Base-by-base conservation (phyloP, 1,284 basidiomycete genomes). In the Ceraceosorus guamensis region DNA sequence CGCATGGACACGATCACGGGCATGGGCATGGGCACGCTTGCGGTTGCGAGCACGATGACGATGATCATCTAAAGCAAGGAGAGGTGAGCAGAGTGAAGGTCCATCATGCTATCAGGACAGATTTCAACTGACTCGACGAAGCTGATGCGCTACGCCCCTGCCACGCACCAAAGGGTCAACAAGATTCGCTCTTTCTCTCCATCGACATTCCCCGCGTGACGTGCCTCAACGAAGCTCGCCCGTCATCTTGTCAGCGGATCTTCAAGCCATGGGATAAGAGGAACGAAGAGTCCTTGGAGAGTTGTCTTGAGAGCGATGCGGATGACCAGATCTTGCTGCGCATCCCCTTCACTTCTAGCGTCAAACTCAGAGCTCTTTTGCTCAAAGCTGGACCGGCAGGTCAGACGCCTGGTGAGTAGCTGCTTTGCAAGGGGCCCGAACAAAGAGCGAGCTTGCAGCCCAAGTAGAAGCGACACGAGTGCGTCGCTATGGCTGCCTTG, bases 291-390 rank as follows among this genome's bases (percentile, higher is more conserved):
- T 31, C 52, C 4, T 53, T 77, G 37, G n/a, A n/a, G n/a, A n/a
- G n/a, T n/a, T 87, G 83, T 74, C 80, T 91, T 58, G 81, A 85
- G 63, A 88, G 86, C 68, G 88, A 90, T 71, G 84, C 82, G 1
- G 89, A 91, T 71, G 87, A 88, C 69, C 85, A 91, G 69, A 79
- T 88, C 14, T 50, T 61, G 51, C 57, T 75, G 39, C 60, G 60
- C 37, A 51, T 75, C 13, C 73, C 73, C 3, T 75, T 75, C 52
- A 60, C 65, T 11, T 62, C 65, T 4, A 58, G 57, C 30, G 71
- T 73, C 48, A 68, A 71, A 44, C 62, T 75, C 11, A 63, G 65
- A 30, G 48, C 63, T 1, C 50, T 69, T 18, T 51, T 69, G 4
- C 34, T 69, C 49, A 62, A 61, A 32, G 52, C 41, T 3, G 67